Percentiles rank a stretch among this genome's conserved stretches.
Evolutionary conservation across 2,329 filamentous ascomycete genomes (phyloP).

Genomic region (Aurifilum marmelostoma): DNA sequence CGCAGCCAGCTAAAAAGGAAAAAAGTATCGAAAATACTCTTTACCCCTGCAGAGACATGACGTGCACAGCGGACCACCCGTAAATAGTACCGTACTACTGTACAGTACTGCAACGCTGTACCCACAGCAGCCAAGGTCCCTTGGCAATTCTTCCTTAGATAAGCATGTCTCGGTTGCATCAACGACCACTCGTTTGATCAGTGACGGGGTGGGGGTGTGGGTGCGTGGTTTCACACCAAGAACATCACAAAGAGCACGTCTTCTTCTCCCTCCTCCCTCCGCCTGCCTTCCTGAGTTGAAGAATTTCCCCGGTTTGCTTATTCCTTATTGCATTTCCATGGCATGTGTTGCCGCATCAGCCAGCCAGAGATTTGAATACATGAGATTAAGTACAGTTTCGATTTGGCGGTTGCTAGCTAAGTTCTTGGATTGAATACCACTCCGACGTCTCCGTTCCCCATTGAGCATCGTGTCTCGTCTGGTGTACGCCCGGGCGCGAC

Average conservation of each 20-base stretch:
- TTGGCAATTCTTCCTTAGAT: neutral
- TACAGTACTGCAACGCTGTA: too few relatives aligned
- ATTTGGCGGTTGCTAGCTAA: neutral
- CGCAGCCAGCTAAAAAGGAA: too few relatives aligned
- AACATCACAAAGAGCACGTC: neutral
- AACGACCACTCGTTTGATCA: neutral
- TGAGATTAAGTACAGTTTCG: neutral
- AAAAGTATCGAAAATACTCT: too few relatives aligned
- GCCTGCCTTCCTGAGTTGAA: neutral
- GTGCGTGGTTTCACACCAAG: neutral
- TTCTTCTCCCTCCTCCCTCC: neutral
- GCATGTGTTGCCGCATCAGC: neutral
- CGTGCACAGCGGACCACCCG: too few relatives aligned
- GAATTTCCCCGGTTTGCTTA: neutral
- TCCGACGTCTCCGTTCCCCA: too few relatives aligned
- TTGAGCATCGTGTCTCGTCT: too few relatives aligned
- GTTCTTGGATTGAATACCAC: too few relatives aligned
- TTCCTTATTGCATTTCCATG: neutral
- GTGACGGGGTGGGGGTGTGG: neutral
- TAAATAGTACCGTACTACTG: too few relatives aligned
- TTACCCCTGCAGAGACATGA: too few relatives aligned
- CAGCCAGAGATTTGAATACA: neutral
- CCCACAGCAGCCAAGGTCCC: neutral
- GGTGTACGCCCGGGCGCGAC: too few relatives aligned
- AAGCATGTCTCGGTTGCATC: neutral